Conservation (phyloP, 2,329 filamentous ascomycete genomes). For the Sporothrix humicola region DNA sequence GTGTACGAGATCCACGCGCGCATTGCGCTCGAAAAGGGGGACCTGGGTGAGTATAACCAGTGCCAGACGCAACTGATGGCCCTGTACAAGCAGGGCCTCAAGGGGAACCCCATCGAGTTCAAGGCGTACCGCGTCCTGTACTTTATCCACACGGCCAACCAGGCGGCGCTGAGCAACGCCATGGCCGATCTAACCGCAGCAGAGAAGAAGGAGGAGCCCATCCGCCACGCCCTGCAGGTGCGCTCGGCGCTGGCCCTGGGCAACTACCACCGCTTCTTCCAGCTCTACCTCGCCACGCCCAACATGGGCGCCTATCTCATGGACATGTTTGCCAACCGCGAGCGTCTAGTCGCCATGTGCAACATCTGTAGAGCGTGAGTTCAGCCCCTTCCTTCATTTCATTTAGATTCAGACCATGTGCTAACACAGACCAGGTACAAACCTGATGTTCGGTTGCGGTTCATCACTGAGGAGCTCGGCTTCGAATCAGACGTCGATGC, state of each 20-base stretch:
- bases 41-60: constrained; percentile 99
- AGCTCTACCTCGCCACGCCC: constrained; percentile 89
- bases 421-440: constrained; percentile 72
- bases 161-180: constrained; percentile 96
- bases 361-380: constrained; percentile 95
- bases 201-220: constrained; percentile 85
- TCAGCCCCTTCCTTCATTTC: neutral
- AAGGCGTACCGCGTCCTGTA: constrained; percentile 99
- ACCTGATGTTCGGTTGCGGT: constrained; percentile 84
- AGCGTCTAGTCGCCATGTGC: constrained; percentile 87
- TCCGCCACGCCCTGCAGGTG: constrained; percentile 90
- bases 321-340: constrained; percentile 97
- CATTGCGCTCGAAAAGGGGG: constrained; percentile 96
- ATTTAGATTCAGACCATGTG: neutral
- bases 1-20: constrained; percentile 98
- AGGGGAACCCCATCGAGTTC: constrained; percentile 92
- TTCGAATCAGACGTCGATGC: constrained; percentile 93
- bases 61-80: constrained; percentile 97
- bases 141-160: constrained; percentile 98
- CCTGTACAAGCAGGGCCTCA: constrained; percentile 84
- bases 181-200: constrained; percentile 97
- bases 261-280: constrained; percentile 98
- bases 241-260: constrained; percentile 89
- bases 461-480: constrained; percentile 92
- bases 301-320: constrained; percentile 98